A percentile compares a stretch with the other conserved stretches of the same genome.
These are phyloP conservation scores for Pestalotiopsis sp. DNA, from an alignment of 2,329 filamentous ascomycete genomes.

Conservation along the genomic window DNA sequence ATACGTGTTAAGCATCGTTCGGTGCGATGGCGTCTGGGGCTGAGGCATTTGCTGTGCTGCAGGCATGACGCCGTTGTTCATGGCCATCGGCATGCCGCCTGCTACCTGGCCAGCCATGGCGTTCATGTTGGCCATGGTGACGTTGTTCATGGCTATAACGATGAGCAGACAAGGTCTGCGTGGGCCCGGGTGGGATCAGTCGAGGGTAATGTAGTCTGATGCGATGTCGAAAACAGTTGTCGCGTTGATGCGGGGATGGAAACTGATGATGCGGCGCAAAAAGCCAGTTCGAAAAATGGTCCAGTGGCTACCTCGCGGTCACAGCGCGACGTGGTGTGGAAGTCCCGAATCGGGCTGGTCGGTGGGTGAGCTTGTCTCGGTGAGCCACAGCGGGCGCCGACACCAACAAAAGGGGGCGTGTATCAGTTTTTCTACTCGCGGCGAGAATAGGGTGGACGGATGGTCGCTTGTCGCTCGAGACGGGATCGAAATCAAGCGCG, in stretches of 20 bases:
- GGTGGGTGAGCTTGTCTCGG: constrained; percentile 13
- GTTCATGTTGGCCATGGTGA: constrained; percentile 71
- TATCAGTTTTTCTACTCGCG: not conserved
- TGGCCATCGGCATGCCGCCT: constrained; percentile 60
- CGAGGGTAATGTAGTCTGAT: not conserved
- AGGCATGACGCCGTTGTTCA: constrained; percentile 57
- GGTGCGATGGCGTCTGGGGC: constrained; percentile 36
- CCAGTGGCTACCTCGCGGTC: not conserved
- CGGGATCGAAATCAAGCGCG: not conserved
- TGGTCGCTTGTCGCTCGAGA: constrained; percentile 2
- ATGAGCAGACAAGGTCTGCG: constrained; percentile 44
- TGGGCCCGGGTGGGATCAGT: constrained; percentile 4
- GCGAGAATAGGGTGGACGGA: not conserved
- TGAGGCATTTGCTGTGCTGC: constrained; percentile 25
- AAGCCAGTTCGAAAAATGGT: constrained; percentile 11
- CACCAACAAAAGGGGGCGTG: constrained; percentile 4
- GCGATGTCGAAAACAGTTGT: not conserved
- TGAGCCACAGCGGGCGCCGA: constrained; percentile 11
- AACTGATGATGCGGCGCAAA: constrained; percentile 10
- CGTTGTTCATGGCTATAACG: constrained; percentile 59
- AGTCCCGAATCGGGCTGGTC: not conserved
- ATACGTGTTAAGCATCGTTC: constrained; percentile 75
- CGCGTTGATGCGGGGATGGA: not conserved
- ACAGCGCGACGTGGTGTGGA: constrained; percentile 11
- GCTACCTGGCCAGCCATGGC: constrained; percentile 69